Evolutionary conservation across 2,329 filamentous ascomycete species (phyloP), one percentile per base, ranked within the genome.

Genomic region (Pyrenophora teres): DNA sequence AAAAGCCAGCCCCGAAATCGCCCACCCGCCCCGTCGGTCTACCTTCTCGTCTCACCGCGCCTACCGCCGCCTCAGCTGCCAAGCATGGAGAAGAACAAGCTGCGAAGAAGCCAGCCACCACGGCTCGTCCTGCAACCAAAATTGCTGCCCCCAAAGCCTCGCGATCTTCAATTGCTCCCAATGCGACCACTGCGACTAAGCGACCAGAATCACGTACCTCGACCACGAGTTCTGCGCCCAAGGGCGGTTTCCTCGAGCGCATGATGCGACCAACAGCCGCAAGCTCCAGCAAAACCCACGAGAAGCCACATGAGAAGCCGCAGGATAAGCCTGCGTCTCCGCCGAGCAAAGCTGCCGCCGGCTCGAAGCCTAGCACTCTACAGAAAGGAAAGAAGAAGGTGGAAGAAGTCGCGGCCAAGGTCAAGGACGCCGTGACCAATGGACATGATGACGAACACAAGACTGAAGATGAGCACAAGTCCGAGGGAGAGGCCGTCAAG

Each of bases 201-300:
- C 85, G 82, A 58, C 68, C 78, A 8, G 75, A 75, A 30, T 81
- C 53, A 69, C 78, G 70, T 67, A 78, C 62, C 64, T 81, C 43
- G 56, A 79, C 79, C 54, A 77, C 81, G 21, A 79, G 78, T 40
- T 81, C 82, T 40, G 81, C 82, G 15, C 78, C 88, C 1, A 87
- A 90, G 57, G 86, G 89, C 59, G 75, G 84, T 12, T 92, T 92
- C 73, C 76, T 92, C 21, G 88, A 87, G n/a, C 83, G 89, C 45
- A 91, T 92, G 88, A 92, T 87, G 84, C 80, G 88, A 35, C 89
- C 89, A 2, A 92, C 89, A 0, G 83, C 87, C 38, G 79, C 83
- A 39, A 90, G 86, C 4, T 81, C 86, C 7, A 86, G 80, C 57
- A 91, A 90, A 74, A 81, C 82, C 0, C 77, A 83, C 3, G 45